Conservation (phyloP, 2,329 filamentous ascomycete genomes). For the Penicillium occitanis region DNA sequence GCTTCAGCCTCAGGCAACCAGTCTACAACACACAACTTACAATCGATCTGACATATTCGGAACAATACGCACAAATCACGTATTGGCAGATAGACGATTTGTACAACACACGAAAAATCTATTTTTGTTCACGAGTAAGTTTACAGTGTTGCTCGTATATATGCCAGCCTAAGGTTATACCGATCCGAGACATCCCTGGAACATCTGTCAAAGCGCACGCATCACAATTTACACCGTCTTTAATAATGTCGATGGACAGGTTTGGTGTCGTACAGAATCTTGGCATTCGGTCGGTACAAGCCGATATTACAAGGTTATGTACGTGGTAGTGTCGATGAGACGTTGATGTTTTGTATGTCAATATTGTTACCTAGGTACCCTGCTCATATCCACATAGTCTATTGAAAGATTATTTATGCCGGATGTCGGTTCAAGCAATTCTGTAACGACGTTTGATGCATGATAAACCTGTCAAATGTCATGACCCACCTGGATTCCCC, state of each 20-base stretch:
- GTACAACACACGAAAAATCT: slow-evolving; percentile 5
- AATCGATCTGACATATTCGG: neutral
- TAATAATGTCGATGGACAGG: neutral
- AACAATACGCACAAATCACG: neutral
- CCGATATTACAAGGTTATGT: neutral
- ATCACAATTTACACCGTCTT: neutral
- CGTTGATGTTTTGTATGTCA: neutral
- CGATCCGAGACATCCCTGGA: neutral
- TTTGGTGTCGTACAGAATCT: neutral
- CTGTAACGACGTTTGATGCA: neutral
- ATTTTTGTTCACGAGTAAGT: neutral
- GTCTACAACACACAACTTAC: neutral
- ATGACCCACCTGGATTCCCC: neutral
- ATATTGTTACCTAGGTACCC: neutral
- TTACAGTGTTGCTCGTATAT: neutral
- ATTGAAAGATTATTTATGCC: neutral
- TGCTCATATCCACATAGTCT: neutral
- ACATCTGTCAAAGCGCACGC: neutral
- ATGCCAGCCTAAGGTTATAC: neutral
- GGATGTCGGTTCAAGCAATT: neutral
- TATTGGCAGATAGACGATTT: neutral
- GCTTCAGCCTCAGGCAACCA: neutral
- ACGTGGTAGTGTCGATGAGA: neutral
- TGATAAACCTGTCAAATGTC: neutral
- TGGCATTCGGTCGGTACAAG: neutral